These are phyloP conservation scores for Prunus salicina DNA, from an alignment of 306 rosid genomes.

Conservation along the genomic window DNA sequence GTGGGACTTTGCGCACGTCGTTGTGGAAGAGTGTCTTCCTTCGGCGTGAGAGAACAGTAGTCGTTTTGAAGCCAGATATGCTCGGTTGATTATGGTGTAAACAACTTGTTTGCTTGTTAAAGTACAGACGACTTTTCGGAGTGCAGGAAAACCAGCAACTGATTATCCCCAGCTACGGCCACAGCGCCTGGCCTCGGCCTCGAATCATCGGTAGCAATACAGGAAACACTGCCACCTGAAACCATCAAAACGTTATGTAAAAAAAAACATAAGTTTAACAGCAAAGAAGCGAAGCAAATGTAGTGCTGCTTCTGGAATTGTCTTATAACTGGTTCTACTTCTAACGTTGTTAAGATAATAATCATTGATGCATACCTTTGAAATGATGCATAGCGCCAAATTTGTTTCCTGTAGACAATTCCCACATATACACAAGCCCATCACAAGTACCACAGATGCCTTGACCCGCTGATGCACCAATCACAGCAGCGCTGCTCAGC, in stretches of 20 bases:
- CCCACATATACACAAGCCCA: constrained; percentile 72
- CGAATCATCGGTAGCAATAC: constrained; percentile 64
- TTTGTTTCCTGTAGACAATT: constrained; percentile 63
- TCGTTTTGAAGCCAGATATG: too few relatives aligned
- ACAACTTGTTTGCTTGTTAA: neutral
- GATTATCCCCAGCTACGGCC: constrained; percentile 51
- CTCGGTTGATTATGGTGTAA: too few relatives aligned
- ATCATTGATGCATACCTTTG: constrained; percentile 39
- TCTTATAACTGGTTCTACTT: too few relatives aligned
- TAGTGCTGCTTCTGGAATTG: neutral
- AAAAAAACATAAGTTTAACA: neutral
- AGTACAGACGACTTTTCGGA: constrained; percentile 2
- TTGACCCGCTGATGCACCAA: constrained; percentile 62
- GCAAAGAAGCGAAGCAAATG: neutral
- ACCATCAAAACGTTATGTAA: neutral
- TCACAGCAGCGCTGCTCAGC: constrained; percentile 50
- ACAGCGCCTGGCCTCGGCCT: constrained; percentile 37
- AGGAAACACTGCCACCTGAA: constrained; percentile 51
- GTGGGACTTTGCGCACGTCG: too few relatives aligned
- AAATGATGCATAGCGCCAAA: constrained; percentile 61
- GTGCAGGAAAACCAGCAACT: constrained; percentile 52
- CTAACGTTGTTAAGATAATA: too few relatives aligned
- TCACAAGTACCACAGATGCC: constrained; percentile 65
- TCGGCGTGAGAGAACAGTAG: too few relatives aligned
- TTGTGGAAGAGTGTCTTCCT: too few relatives aligned